A percentile compares a stretch with the other conserved stretches of the same genome.
These are phyloP conservation scores for Wallacemonas sp. DNA, from an alignment of 208 protist species.

Conservation along the genomic window DNA sequence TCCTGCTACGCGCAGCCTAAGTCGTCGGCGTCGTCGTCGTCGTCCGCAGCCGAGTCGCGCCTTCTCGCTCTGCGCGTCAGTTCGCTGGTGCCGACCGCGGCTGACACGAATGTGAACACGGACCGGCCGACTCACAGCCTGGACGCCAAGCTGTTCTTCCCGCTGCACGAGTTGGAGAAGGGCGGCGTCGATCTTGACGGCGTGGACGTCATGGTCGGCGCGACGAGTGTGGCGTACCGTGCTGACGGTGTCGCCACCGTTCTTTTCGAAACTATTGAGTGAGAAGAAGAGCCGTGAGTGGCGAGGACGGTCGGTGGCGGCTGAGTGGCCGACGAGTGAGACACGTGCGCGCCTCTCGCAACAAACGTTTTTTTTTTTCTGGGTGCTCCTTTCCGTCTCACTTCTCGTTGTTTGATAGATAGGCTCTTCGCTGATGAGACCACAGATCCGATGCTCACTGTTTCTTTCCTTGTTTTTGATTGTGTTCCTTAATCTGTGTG, in stretches of 20 bases:
- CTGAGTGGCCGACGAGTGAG: no score
- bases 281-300: not conserved
- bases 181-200: slow-evolving; percentile 28
- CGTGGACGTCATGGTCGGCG: slow-evolving; percentile 33
- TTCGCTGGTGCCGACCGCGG: not conserved
- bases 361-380: no score
- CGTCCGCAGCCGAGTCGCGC: slow-evolving; percentile 5
- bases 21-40: not conserved
- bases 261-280: slow-evolving; percentile 23
- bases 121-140: slow-evolving; percentile 6
- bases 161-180: slow-evolving; percentile 28
- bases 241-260: slow-evolving; percentile 25
- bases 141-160: slow-evolving; percentile 25
- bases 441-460: no score
- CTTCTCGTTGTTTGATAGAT: no score
- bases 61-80: slow-evolving; percentile 37
- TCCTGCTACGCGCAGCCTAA: slow-evolving; percentile 24
- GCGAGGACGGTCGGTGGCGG: no score
- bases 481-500: no score
- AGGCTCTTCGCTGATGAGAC: no score
- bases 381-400: no score
- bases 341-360: no score
- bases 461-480: no score
- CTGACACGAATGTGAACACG: not conserved
- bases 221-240: slow-evolving; percentile 37